phyloP scores from a whole-genome alignment of 805 yeast genomes.

The Monosporozyma siamensis region DNA sequence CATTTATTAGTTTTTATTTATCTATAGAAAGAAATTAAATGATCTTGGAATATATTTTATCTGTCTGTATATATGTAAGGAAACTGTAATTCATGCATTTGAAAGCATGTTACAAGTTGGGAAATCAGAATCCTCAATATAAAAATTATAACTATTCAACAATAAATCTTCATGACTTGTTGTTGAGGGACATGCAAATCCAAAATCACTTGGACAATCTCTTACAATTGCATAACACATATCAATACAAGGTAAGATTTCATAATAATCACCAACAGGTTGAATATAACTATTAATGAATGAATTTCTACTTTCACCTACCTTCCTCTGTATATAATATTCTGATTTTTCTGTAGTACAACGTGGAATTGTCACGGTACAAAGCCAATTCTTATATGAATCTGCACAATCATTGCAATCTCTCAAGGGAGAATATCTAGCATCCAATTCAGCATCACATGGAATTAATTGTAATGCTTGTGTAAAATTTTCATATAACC shows the following conservation, averaged over 20 bases:
- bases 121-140: conserved; percentile 13
- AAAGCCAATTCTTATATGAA: conserved; percentile 79
- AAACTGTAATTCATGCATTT: background rate
- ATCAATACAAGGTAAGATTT: conserved; percentile 78
- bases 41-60: background rate
- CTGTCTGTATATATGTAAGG: background rate
- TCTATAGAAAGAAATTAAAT: conserved; percentile 1
- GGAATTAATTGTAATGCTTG: conserved; percentile 67
- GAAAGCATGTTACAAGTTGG: conserved; percentile 34
- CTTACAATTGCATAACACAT: conserved; percentile 70
- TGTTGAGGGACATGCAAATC: conserved; percentile 62
- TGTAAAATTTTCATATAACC: conserved; percentile 54
- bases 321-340: conserved; percentile 39
- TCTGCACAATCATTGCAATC: conserved; percentile 63
- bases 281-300: conserved; percentile 46
- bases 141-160: conserved; percentile 26
- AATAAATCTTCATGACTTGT: conserved; percentile 12
- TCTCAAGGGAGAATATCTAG: conserved; percentile 63
- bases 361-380: conserved; percentile 80
- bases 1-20: no score
- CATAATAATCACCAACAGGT: conserved; percentile 55
- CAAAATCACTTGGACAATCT: conserved; percentile 73
- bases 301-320: conserved; percentile 48
- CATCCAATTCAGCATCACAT: conserved; percentile 59
- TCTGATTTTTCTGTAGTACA: conserved; percentile 49